Conservation (phyloP, 306 rosid genomes). For the Aeschynomene evenia region DNA sequence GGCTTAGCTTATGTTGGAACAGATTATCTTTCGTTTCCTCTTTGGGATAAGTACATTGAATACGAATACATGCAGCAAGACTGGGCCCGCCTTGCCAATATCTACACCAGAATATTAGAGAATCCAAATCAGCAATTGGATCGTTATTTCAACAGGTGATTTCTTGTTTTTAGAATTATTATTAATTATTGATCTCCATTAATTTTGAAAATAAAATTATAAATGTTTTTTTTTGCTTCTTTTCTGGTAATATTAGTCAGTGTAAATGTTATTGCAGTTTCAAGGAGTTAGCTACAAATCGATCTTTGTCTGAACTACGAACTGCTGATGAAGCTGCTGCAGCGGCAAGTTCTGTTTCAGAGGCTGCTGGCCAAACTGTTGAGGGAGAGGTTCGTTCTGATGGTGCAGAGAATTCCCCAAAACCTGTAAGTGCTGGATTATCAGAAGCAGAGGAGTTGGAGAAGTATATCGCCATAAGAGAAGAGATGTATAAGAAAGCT, state of each 20-base stretch:
- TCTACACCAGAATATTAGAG: conserved; percentile 86
- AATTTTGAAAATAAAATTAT: not conserved
- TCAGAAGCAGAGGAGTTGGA: conserved; percentile 99
- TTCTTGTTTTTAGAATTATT: conserved; percentile 2
- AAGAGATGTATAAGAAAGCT: conserved; percentile 96
- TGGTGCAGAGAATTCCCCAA: conserved; percentile 55
- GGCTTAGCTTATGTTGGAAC: conserved; percentile 96
- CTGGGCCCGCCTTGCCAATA: conserved; percentile 87
- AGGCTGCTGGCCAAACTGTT: conserved; percentile 44
- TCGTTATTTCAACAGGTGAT: conserved; percentile 88
- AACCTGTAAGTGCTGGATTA: conserved; percentile 85
- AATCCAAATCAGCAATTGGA: conserved; percentile 96
- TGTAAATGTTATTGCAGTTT: conserved; percentile 62
- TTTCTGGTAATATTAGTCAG: not conserved
- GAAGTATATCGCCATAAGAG: conserved; percentile 94
- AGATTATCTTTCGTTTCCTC: conserved; percentile 89
- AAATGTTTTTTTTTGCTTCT: not conserved
- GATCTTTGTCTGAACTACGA: conserved; percentile 78
- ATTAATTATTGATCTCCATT: not conserved
- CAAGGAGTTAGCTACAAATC: conserved; percentile 85
- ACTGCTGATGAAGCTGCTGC: conserved; percentile 74
- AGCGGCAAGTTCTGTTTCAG: conserved; percentile 47
- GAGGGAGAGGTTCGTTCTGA: conserved; percentile 71
- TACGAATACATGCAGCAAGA: conserved; percentile 97
- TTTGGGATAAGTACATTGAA: conserved; percentile 98